Base-by-base conservation (phyloP, 2,329 filamentous ascomycete species). In the Lecanicillium sp. region DNA sequence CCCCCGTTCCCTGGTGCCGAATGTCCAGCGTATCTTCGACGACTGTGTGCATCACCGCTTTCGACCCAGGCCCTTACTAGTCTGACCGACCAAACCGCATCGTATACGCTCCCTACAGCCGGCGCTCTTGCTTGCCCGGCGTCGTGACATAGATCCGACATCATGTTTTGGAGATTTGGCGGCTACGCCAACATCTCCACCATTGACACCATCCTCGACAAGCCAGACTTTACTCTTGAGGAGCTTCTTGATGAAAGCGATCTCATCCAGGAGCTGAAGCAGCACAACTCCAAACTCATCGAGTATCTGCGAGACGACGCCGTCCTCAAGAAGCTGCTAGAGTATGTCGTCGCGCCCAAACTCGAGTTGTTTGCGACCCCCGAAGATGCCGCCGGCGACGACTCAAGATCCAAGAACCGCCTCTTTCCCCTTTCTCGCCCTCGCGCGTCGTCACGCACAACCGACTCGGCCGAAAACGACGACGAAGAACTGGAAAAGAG, bases 161-260 rank as follows among this genome's bases (percentile, higher is more conserved):
- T 64, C 71, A 98, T 98, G 92, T 98, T 98, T 68, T 98, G 92
- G 92, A 84, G 90, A 68, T 98, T 96, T 75, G 90, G 92, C 75
- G 88, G 88, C 58, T 96, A 96, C 75, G 86, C 89, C 73, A 94
- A 87, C 74, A 84, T 95, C 66, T 95, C 90, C 55, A 84, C 89
- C 58, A 87, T 98, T 64, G 92, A 96, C 65, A 88, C 83, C 51
- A 85, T 98, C 56, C 87, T 98, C 60, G 92, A 98, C 60, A 95
- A 95, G 65, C 80, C 94, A 52, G 85, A 95, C 65, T 89, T 95
- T 59, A 88, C 85, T 37, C 82, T 96, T 49, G 92, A 98, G 65
- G 90, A 96, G 59, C 73, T 98, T 43, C 79, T 98, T 46, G 89
- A 96, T 61, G 92, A 98, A 71, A 84, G 85, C 56, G 92, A 98